These are phyloP conservation scores for Rhododendron mucronatum DNA, from an alignment of 148 eudicot genomes.

Conservation along the genomic window DNA sequence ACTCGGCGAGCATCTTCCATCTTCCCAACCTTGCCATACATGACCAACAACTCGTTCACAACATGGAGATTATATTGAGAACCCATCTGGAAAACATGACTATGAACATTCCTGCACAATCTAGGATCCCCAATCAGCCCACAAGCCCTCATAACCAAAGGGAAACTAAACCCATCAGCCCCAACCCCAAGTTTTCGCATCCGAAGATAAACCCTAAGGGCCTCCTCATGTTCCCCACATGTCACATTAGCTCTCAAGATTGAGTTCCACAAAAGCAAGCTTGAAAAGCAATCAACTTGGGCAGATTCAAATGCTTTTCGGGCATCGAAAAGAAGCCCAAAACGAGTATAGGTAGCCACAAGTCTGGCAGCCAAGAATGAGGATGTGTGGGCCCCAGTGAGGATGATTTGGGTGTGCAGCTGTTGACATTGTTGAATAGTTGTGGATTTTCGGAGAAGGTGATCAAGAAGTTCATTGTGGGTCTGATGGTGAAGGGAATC, in stretches of 20 bases:
- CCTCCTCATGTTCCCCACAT: background rate
- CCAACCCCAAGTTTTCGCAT: background rate
- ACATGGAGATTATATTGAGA: constrained; percentile 46
- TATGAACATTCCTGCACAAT: constrained; percentile 35
- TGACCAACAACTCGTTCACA: constrained; percentile 45
- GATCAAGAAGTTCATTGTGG: constrained; percentile 31
- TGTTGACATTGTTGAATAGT: constrained; percentile 30
- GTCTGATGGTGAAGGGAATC: background rate
- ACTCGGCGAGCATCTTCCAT: constrained; percentile 25
- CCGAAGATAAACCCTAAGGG: background rate
- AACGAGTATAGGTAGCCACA: constrained; percentile 32
- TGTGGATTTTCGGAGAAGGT: constrained; percentile 31
- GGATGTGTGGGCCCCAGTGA: constrained; percentile 20
- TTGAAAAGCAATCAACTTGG: constrained; percentile 20
- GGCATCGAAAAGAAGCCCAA: constrained; percentile 35
- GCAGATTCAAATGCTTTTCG: constrained; percentile 36
- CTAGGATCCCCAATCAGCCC: constrained; percentile 24
- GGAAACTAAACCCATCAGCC: constrained; percentile 18
- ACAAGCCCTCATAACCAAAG: constrained; percentile 54
- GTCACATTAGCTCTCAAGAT: background rate
- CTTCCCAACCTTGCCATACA: constrained; percentile 48
- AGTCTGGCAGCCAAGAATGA: constrained; percentile 46
- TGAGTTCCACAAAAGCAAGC: background rate
- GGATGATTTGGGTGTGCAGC: constrained; percentile 34
- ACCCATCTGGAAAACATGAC: constrained; percentile 47